Percentiles rank a stretch among this genome's conserved stretches.
phyloP scores from a whole-genome alignment of 495 filamentous ascomycete species.

The Penicillium ucsense region DNA sequence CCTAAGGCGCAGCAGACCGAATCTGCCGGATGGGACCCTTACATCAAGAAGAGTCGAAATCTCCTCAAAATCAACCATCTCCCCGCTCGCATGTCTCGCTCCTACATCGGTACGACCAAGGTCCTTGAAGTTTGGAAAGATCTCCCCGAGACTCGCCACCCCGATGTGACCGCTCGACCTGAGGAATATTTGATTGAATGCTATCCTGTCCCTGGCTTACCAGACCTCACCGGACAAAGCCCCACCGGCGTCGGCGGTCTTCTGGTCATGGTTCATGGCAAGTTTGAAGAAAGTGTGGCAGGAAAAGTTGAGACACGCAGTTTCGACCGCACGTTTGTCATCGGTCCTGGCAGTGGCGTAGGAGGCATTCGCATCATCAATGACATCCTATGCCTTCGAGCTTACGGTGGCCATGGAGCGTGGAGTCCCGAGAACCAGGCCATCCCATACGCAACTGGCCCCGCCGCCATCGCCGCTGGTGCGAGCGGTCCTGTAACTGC shows the following conservation, averaged over 20 bases:
- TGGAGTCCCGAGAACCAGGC: slow-evolving; percentile 42
- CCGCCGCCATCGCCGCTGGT: slow-evolving; percentile 2
- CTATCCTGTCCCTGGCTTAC: slow-evolving; percentile 60
- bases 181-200: slow-evolving; percentile 76
- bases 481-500: not conserved
- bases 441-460: slow-evolving; percentile 10
- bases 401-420: slow-evolving; percentile 52
- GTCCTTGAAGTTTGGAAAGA: slow-evolving; percentile 58
- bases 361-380: slow-evolving; percentile 65
- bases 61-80: slow-evolving; percentile 57
- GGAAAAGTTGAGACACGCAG: slow-evolving; percentile 54
- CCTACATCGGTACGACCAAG: slow-evolving; percentile 51
- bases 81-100: slow-evolving; percentile 49
- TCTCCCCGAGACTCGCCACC: slow-evolving; percentile 69
- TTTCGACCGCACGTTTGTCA: slow-evolving; percentile 77
- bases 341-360: slow-evolving; percentile 61
- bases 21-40: slow-evolving; percentile 53
- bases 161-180: slow-evolving; percentile 49
- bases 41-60: slow-evolving; percentile 75
- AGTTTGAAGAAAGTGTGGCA: slow-evolving; percentile 63
- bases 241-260: slow-evolving; percentile 62
- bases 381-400: slow-evolving; percentile 65
- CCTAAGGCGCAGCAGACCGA: slow-evolving; percentile 40
- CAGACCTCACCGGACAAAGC: slow-evolving; percentile 58
- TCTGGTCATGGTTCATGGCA: slow-evolving; percentile 69